Evolutionary conservation across 78 protist species (phyloP), one percentile per base, ranked within the genome.

Genomic region (Diacronema lutheri): DNA sequence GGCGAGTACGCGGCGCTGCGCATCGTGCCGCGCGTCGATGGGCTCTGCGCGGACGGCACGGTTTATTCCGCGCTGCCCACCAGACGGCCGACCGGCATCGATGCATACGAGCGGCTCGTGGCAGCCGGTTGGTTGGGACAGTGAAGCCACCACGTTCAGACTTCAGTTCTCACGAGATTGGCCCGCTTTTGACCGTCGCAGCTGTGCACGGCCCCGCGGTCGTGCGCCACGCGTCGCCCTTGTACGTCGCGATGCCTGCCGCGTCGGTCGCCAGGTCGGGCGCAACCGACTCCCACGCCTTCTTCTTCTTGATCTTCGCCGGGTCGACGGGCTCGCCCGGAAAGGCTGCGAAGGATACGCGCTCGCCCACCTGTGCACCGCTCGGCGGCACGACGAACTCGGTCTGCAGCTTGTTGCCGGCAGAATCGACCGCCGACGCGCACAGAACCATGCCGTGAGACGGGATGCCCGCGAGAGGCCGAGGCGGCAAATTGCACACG

Each of bases 371-470:
- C 38, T 35, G 20, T 3, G 90, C 87, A n/a, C 58, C 58, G 0
- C 1, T 46, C 72, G 56, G 93, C 60, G 89, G 90, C 35, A 57
- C 56, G 29, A 92, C 89, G 61, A 92, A 84, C 61, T 89, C 91
- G 6, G 66, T 80, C 16, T 29, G 46, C 41, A 82, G 80, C 37
- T 89, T 76, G 50, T 44, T 16, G 16, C 16, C 57, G 25, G 0
- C 5, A 1, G 29, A 1, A 57, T 90, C 94, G 13, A 35, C 90
- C 46, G 86, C 74, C 11, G 78, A 60, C 57, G 94, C 94, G 73
- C 92, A 88, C n/a, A 94, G 44, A 14, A 94, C 94, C 97, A 94
- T 94, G 44, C 94, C 97, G 46, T 85, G 73, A 0, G 95, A 92
- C 46, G 35, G 66, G 55, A 94, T 81, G 38, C 94, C 91, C 29